phyloP scores from a whole-genome alignment of 805 yeast species.

The Pichia rugopelliculosa region DNA sequence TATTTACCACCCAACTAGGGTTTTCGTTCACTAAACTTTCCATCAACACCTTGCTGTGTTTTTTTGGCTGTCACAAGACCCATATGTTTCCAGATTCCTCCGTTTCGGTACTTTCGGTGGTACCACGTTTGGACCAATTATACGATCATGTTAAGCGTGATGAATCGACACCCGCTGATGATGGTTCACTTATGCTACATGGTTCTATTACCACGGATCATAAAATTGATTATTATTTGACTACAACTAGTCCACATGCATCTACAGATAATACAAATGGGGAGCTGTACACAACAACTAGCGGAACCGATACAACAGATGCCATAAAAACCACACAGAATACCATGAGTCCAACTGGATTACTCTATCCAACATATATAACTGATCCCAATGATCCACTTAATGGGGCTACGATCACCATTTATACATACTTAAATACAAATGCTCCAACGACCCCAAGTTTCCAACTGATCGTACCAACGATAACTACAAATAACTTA shows the following conservation, averaged over 20 bases:
- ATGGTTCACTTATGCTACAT: background rate
- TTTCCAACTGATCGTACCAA: conserved; percentile 9
- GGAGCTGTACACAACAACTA: too few species aligned
- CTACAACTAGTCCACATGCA: too few species aligned
- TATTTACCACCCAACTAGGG: background rate
- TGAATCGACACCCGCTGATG: background rate
- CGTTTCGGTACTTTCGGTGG: background rate
- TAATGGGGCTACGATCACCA: conserved; percentile 2
- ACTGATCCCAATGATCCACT: background rate
- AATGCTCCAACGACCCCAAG: conserved; percentile 1
- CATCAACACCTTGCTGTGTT: background rate
- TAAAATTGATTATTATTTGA: too few species aligned
- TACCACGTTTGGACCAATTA: background rate
- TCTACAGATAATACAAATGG: too few species aligned
- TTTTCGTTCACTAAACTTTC: background rate
- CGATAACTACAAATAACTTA: conserved; percentile 13
- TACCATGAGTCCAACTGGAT: background rate
- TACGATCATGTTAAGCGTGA: background rate
- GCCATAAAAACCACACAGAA: background rate
- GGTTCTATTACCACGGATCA: too few species aligned
- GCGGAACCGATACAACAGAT: background rate
- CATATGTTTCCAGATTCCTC: background rate
- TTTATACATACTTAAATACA: conserved; percentile 8
- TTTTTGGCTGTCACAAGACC: background rate
- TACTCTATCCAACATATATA: background rate